These are phyloP conservation scores for Fusarium anguioides DNA, from an alignment of 2,329 filamentous ascomycete species.

Conservation along the genomic window DNA sequence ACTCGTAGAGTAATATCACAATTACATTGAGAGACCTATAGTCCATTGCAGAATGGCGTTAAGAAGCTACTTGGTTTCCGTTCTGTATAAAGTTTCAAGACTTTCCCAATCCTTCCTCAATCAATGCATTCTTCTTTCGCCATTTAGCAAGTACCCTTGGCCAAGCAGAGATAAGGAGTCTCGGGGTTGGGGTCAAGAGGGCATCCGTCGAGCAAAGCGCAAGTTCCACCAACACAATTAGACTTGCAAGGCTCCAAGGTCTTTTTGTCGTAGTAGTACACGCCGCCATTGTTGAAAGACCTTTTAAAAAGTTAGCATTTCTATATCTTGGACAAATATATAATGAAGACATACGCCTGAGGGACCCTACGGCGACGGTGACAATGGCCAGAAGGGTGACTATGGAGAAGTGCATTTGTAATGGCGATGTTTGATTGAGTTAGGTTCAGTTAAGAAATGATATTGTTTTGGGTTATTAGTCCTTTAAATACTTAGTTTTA, in stretches of 20 bases:
- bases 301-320: not conserved
- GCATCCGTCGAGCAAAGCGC: not conserved
- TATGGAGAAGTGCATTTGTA: slow-evolving; percentile 12
- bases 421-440: too few relatives aligned
- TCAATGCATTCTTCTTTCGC: too few relatives aligned
- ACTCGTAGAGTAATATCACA: too few relatives aligned
- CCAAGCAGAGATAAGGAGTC: slow-evolving; percentile 4
- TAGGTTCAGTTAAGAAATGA: too few relatives aligned
- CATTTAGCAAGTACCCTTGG: slow-evolving; percentile 3
- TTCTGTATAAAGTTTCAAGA: too few relatives aligned
- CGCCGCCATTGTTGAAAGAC: slow-evolving; percentile 1
- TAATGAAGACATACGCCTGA: not conserved
- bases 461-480: too few relatives aligned
- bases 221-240: slow-evolving; percentile 4
- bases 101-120: too few relatives aligned
- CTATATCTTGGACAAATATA: rapidly evolving
- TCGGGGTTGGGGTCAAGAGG: not conserved
- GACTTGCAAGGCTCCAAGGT: slow-evolving; percentile 27
- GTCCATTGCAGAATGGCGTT: too few relatives aligned
- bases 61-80: too few relatives aligned
- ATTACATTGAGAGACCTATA: too few relatives aligned
- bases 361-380: not conserved
- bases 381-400: slow-evolving; percentile 8
- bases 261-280: slow-evolving; percentile 19
- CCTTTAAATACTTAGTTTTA: too few relatives aligned